These are phyloP conservation scores for Thelonectria discophora DNA, from an alignment of 2,329 filamentous ascomycete genomes.

Conservation along the genomic window DNA sequence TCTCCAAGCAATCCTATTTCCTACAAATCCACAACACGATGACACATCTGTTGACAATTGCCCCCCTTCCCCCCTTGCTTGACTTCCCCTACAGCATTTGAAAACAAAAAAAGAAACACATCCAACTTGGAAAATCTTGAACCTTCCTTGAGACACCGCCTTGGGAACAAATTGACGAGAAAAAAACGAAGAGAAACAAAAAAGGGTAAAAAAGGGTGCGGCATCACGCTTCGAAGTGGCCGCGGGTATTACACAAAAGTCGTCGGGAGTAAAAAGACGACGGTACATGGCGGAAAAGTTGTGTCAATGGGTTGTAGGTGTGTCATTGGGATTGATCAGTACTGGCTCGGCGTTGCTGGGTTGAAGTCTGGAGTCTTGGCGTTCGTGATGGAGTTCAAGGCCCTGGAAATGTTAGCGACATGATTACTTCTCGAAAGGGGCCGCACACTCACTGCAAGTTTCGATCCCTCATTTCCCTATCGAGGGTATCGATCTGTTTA, in stretches of 20 bases:
- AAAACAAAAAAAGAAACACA: background rate
- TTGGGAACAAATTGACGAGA: conserved; percentile 18
- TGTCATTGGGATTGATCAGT: conserved; percentile 20
- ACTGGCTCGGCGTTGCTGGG: conserved; percentile 15
- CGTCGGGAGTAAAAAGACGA: conserved; percentile 27
- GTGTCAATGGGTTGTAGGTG: conserved; percentile 12
- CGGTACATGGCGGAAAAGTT: conserved; percentile 25
- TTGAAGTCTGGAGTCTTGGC: conserved; percentile 28
- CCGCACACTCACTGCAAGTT: conserved; percentile 56
- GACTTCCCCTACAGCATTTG: too few species aligned
- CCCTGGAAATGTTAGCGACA: conserved; percentile 29
- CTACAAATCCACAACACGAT: conserved; percentile 20
- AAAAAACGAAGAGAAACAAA: conserved; percentile 19
- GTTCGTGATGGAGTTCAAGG: conserved; percentile 40
- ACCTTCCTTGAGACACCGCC: conserved; percentile 16
- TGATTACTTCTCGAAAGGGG: too few species aligned
- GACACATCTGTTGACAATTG: too few species aligned
- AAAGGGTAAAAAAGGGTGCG: conserved; percentile 20
- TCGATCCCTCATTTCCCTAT: conserved; percentile 64
- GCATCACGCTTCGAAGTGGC: conserved; percentile 20
- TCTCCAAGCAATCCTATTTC: conserved; percentile 15
- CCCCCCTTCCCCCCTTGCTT: too few species aligned
- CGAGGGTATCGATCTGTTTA: conserved; percentile 62
- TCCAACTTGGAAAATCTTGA: background rate
- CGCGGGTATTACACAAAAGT: conserved; percentile 43